phyloP scores from a whole-genome alignment of 202 grass and related monocot species.

The Saccharum hybrid region DNA sequence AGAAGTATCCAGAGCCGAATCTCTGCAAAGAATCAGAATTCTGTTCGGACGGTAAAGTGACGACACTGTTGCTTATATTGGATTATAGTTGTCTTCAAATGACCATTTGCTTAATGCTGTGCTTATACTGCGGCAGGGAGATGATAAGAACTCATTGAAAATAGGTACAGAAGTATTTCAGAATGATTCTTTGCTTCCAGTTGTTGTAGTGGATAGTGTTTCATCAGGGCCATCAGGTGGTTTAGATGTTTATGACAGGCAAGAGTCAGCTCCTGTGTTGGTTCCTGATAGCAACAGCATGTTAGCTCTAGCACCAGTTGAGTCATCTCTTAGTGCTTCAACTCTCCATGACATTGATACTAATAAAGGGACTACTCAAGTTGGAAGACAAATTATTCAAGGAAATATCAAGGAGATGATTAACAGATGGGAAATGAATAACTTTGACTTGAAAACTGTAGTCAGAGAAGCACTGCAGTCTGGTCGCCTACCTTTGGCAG shows the following conservation, averaged over 20 bases:
- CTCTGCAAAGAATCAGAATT: slow-evolving; percentile 67
- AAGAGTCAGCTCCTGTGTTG: slow-evolving; percentile 41
- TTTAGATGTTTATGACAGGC: slow-evolving; percentile 48
- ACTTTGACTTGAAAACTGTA: slow-evolving; percentile 77
- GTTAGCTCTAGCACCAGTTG: slow-evolving; percentile 59
- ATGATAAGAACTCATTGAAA: slow-evolving; percentile 64
- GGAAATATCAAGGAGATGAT: slow-evolving; percentile 97
- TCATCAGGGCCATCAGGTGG: slow-evolving; percentile 45
- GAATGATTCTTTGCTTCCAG: slow-evolving; percentile 58
- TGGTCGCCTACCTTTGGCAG: slow-evolving; percentile 87
- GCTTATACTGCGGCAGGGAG: slow-evolving; percentile 57
- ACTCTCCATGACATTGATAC: slow-evolving; percentile 42
- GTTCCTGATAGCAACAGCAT: slow-evolving; percentile 47
- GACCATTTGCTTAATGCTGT: slow-evolving; percentile 34
- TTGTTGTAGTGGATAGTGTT: slow-evolving; percentile 55
- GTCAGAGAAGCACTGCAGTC: slow-evolving; percentile 91
- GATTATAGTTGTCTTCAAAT: slow-evolving; percentile 28
- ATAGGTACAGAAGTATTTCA: slow-evolving; percentile 53
- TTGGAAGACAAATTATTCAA: slow-evolving; percentile 55
- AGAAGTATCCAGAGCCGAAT: slow-evolving; percentile 74
- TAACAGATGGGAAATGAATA: slow-evolving; percentile 79
- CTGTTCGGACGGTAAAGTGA: slow-evolving; percentile 55
- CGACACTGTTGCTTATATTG: slow-evolving; percentile 17
- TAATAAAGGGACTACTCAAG: slow-evolving; percentile 43
- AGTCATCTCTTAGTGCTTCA: slow-evolving; percentile 55